Base-by-base conservation (phyloP, 176 grass and related monocot species). In the Aegilops tauschii region DNA sequence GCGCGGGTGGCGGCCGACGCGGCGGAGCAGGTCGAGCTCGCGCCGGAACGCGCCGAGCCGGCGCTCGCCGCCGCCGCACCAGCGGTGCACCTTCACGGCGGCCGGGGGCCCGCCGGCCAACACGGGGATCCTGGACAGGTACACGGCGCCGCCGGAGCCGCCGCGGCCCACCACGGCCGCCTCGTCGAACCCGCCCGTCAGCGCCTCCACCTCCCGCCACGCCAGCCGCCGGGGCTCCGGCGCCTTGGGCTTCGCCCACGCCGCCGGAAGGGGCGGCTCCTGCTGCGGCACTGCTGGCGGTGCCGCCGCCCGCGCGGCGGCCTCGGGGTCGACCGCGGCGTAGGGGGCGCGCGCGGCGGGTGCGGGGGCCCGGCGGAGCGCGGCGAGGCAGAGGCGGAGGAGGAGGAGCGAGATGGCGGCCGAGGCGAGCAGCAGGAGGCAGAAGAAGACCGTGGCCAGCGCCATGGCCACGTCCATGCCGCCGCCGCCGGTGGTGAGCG, bases 121-220 rank as follows among this genome's bases (percentile, higher is more conserved):
- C 0, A 49, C 14, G 1, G 52, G 61, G 71, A 84, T 65, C 31
- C 52, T 68, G 5, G 90, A 86, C 42, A 92, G 86, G 87, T 98
- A 98, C 13, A 98, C 96, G 28, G 44, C 66, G 88, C 93, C 95
- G 78, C 96, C 95, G 78, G 94, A 98, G 21, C 96, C 96, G 16
- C 96, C 96, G 11, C 92, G 82, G 7, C 91, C 96, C 12, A 98
- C 90, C 69, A 94, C 96, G 37, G 87, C 62, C 3, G 93, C 69
- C 68, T 90, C 78, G 66, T 90, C 88, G 91, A 95, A 95, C 29
- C 86, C 87, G 56, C 81, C 88, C 9, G 93, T 92, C 11, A 98
- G 84, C 13, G 75, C 82, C 88, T 92, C 86, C 56, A 98, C 80
- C 88, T 98, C 93, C 8, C 59, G 50, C 93, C 90, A 92, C 49